Evolutionary conservation across 768 basidiomycete genomes (phyloP), one percentile per base, ranked within the genome.

Genomic region (Cantharellus anzutake): DNA sequence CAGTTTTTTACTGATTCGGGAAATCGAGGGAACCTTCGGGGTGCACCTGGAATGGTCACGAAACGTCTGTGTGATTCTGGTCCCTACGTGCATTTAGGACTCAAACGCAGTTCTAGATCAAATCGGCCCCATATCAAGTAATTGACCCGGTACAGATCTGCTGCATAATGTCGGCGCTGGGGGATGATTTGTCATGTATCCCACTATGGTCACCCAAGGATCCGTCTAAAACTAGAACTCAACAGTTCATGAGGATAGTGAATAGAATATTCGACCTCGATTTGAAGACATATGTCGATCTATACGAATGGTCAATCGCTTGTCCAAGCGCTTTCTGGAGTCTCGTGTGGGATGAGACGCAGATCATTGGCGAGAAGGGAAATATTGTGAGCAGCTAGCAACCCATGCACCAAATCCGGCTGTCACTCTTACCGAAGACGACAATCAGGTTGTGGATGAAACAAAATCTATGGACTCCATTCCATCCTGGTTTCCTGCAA

Each of bases 401-500:
- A 29, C 20, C 20, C 20, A 29, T 29, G 20, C 20, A 29, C 20
- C 20, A 29, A 29, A 29, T 29, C 20, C 20, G 20, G 20, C 20
- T 29, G 20, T 29, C 20, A 29, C 20, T 29, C 20, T 29, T 29
- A 29, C 20, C 56, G 37, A 41, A 5, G 4, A 11, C 42, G 5
- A 14, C 4, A 4, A 4, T 16, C 20, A 29, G 20, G 5, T 74
- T 58, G 80, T 86, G 37, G 79, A 86, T 67, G 71, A 69, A 41
- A 42, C 67, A 35, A 76, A 79, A 4, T 67, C 69, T 55, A 82
- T 84, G 3, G 71, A 76, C 3, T 71, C 71, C 4, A 86, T 86
- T 68, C 84, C 86, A 41, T 59, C 74, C 4, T 88, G 86, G 86
- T 88, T 87, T 70, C 65, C 70, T 37, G 76, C 78, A 57, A 80